Percentiles rank a stretch among this genome's conserved stretches.
These are phyloP conservation scores for Claviceps quebecensis DNA, from an alignment of 2,329 filamentous ascomycete genomes.

Conservation along the genomic window DNA sequence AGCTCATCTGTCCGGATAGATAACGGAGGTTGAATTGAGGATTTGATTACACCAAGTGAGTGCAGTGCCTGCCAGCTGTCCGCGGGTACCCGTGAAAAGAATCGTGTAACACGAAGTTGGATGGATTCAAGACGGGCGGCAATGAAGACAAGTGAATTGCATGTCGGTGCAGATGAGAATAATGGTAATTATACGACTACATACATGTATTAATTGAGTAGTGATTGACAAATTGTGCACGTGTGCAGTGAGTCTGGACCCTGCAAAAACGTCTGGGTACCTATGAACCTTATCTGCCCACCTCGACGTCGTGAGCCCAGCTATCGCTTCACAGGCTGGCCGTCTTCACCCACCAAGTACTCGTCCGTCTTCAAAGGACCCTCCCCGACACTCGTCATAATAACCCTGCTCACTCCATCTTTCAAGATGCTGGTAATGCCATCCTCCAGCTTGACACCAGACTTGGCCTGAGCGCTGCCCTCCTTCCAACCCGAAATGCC, in stretches of 20 bases:
- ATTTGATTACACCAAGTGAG: background rate
- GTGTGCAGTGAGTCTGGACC: background rate
- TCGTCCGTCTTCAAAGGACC: conserved; percentile 72
- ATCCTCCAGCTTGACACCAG: conserved; percentile 47
- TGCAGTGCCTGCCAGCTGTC: conserved; percentile 2
- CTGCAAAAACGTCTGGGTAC: background rate
- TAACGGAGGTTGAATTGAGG: background rate
- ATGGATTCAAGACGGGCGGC: too few relatives aligned
- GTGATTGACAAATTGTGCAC: too few relatives aligned
- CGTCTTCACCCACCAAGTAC: conserved; percentile 57
- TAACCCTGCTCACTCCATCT: conserved; percentile 75
- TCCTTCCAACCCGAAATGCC: conserved; percentile 59
- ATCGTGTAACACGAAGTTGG: too few relatives aligned
- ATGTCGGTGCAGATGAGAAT: too few relatives aligned
- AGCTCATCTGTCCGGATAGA: background rate
- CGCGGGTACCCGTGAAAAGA: background rate
- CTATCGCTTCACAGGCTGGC: conserved; percentile 29
- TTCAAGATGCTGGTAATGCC: conserved; percentile 52
- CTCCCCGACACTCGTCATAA: conserved; percentile 81
- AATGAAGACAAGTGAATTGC: too few relatives aligned
- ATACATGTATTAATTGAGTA: too few relatives aligned
- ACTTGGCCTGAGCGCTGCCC: conserved; percentile 37
- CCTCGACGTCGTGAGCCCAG: background rate
- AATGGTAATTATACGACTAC: too few relatives aligned
- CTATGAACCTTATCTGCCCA: background rate